Base-by-base conservation (phyloP, 2,329 filamentous ascomycete genomes). In the Fusarium dlaminii region DNA sequence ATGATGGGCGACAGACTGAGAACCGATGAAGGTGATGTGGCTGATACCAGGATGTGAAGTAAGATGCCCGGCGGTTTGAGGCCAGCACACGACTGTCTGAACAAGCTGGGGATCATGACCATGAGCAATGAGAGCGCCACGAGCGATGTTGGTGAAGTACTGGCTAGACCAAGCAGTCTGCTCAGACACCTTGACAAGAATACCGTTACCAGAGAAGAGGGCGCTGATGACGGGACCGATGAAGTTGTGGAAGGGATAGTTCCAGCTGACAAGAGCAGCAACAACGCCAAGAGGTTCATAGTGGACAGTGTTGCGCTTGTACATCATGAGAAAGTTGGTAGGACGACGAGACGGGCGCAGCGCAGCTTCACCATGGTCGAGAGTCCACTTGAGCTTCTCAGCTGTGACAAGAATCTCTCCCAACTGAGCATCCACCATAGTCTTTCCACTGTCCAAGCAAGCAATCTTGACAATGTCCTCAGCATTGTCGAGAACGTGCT, bases 21-120 rank as follows among this genome's bases (percentile, higher is more conserved):
- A 98, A 73, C 96, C 96, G 81, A 99, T 98, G 84, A 99, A 99
- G 24, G 96, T 98, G 74, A 99, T 88, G 82, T 99, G 96, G 48
- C 91, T 89, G 79, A 99, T 93, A 34, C 87, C 90, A 1, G 93
- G 91, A 82, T 98, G 96, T 15, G 93, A 94, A 4, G 95, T 98
- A 57, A 99, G 86, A 79, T 95, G 89, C 55, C 90, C 88, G 2
- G 96, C 96, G 5, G 92, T 91, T 70, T 93, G 86, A 8, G 96
- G 96, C 90, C 96, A 97, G 87, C 96, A 98, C 30, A 93, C 90
- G 52, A 98, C 87, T 39, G 90, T 91, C 84, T 98, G 95, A 40
- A 98, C 90, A 11, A 99, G 88, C 60, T 94, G 88, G 0, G 93
- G 90, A 72, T 94, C 91, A 80, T 98, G 92, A 2, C 95, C 95